Evolutionary conservation across 108 stramenopile species (phyloP).

Genomic region (Fragilaria radians): DNA sequence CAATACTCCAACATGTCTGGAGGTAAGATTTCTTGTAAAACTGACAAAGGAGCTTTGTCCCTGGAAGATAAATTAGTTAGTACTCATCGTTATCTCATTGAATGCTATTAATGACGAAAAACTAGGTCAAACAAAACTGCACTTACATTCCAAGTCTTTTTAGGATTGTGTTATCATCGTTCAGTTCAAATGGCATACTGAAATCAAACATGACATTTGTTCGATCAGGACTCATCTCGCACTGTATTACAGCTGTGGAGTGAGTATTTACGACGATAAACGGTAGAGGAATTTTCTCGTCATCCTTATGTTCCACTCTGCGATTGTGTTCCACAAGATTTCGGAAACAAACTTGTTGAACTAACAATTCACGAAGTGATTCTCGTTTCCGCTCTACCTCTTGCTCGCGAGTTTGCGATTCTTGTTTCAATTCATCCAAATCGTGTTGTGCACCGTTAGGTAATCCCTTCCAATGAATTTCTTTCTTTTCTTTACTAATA

Average conservation of each 20-base stretch:
- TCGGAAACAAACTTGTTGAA: constrained; percentile 83
- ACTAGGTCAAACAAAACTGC: background rate
- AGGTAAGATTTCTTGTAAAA: constrained; percentile 48
- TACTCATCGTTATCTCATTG: no score
- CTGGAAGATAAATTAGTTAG: constrained; percentile 20
- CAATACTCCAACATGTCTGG: constrained; percentile 51
- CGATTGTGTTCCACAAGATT: constrained; percentile 76
- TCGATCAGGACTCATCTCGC: constrained; percentile 85
- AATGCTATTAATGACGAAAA: constrained; percentile 7
- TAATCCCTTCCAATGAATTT: constrained; percentile 84
- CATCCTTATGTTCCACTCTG: constrained; percentile 13
- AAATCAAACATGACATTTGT: constrained; percentile 91
- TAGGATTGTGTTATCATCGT: constrained; percentile 91
- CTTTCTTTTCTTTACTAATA: constrained; percentile 85
- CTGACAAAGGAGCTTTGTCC: constrained; percentile 38
- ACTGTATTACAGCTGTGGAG: constrained; percentile 75
- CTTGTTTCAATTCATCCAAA: constrained; percentile 40
- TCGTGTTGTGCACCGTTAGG: constrained; percentile 45
- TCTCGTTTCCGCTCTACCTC: constrained; percentile 63
- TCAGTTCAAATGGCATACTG: constrained; percentile 85
- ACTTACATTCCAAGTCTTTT: constrained; percentile 86
- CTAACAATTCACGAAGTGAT: constrained; percentile 69
- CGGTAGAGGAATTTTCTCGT: constrained; percentile 77
- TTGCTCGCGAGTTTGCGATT: constrained; percentile 26
- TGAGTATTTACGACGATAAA: constrained; percentile 90